phyloP scores from a whole-genome alignment of 345 rosid species.

The Eutrema japonicum region DNA sequence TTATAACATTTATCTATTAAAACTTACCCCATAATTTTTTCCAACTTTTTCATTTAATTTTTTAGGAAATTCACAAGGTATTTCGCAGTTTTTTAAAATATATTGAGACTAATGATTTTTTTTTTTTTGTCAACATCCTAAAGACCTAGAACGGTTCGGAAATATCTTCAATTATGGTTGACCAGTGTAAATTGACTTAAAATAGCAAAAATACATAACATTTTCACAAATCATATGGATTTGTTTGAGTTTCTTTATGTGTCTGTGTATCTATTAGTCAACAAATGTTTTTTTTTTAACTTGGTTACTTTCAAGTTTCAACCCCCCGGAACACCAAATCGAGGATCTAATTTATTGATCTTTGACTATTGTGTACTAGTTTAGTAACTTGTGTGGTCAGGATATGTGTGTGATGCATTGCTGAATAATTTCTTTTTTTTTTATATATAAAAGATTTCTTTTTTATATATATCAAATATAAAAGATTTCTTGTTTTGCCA shows the following conservation, averaged over 20 bases:
- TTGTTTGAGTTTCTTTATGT: neutral
- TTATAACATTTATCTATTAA: neutral
- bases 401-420: neutral
- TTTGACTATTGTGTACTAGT: slow-evolving; percentile 1
- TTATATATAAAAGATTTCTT: neutral
- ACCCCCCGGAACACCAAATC: neutral
- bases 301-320: neutral
- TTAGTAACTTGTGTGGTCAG: neutral
- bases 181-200: neutral
- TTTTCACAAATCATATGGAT: neutral
- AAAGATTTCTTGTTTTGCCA: neutral
- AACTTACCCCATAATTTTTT: neutral
- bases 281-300: neutral
- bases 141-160: neutral
- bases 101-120: neutral
- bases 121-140: no score
- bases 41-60: neutral
- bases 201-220: neutral
- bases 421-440: neutral
- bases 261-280: no score
- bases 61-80: no score
- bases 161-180: neutral
- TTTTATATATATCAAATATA: neutral
- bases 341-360: neutral
- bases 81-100: no score